Evolutionary conservation across 2,329 filamentous ascomycete species (phyloP).

Genomic region (Drechmeria coniospora): DNA sequence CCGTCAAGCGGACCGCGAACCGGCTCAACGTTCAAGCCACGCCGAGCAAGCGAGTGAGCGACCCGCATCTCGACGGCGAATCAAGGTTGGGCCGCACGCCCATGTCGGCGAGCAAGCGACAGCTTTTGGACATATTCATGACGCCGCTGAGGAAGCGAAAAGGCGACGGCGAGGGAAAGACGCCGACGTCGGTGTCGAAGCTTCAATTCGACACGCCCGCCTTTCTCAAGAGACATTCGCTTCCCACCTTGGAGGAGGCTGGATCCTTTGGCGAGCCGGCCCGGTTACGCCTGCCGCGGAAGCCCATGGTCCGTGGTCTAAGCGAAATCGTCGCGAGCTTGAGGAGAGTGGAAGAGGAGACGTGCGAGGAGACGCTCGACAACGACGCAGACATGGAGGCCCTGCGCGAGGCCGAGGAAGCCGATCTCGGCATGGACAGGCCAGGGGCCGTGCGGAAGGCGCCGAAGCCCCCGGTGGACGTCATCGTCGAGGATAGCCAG

Average conservation of each 20-base stretch:
- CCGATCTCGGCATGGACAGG: conserved; percentile 13
- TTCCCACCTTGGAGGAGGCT: conserved; percentile 42
- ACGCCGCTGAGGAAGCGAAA: conserved; percentile 43
- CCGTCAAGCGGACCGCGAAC: conserved; percentile 1
- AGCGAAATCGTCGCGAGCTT: conserved; percentile 61
- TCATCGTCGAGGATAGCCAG: not conserved
- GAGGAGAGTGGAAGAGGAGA: conserved; percentile 53
- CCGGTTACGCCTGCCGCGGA: conserved; percentile 38
- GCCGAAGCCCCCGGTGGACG: not conserved
- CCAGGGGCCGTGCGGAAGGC: conserved; percentile 9
- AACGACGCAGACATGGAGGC: conserved; percentile 52
- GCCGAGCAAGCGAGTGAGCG: conserved; percentile 27
- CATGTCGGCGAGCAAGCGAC: conserved; percentile 42
- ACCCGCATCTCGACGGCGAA: conserved; percentile 13
- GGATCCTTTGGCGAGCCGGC: conserved; percentile 30
- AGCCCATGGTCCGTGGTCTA: conserved; percentile 51
- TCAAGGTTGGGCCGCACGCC: conserved; percentile 30
- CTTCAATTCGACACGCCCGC: conserved; percentile 53
- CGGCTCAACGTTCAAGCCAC: conserved; percentile 20
- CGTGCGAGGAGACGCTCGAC: conserved; percentile 49
- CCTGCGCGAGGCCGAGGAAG: conserved; percentile 53
- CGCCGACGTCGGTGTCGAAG: conserved; percentile 36
- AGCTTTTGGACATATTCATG: conserved; percentile 45
- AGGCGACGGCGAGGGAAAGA: conserved; percentile 22
- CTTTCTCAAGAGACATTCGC: conserved; percentile 39